Evolutionary conservation across 768 basidiomycete genomes (phyloP).

Genomic region (Hygrophoropsis aurantiaca): DNA sequence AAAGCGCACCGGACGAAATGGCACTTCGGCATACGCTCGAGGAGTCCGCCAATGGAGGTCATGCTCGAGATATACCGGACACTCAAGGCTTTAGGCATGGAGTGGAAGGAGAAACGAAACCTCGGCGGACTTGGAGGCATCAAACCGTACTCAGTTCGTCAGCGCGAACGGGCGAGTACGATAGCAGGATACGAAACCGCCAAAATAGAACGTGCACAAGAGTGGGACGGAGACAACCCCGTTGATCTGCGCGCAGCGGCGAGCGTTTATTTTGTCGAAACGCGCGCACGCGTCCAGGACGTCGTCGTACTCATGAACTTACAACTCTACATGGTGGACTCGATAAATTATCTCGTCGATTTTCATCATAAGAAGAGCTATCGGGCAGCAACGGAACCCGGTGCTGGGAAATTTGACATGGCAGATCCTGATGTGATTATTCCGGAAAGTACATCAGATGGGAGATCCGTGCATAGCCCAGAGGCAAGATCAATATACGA

Average conservation of each 20-base stretch:
- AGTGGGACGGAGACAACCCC: conserved; percentile 57
- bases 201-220: conserved; percentile 61
- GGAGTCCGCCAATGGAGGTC: conserved; percentile 97
- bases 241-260: conserved; percentile 70
- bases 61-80: conserved; percentile 99
- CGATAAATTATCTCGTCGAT: conserved; percentile 94
- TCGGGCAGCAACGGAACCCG: conserved; percentile 64
- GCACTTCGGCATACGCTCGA: conserved; percentile 97
- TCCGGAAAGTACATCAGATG: conserved; percentile 53
- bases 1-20: conserved; percentile 84
- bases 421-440: conserved; percentile 28
- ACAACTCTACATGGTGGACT: conserved; percentile 95
- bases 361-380: conserved; percentile 98
- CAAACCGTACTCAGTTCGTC: conserved; percentile 13
- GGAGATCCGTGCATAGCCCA: no score
- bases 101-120: conserved; percentile 92
- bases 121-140: conserved; percentile 70
- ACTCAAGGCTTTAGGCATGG: conserved; percentile 86
- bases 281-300: conserved; percentile 83
- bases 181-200: conserved; percentile 30
- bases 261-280: conserved; percentile 91
- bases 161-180: conserved; percentile 32
- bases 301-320: conserved; percentile 98
- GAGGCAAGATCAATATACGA: conserved; percentile 16
- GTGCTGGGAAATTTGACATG: conserved; percentile 73